These are phyloP conservation scores for Amborella trichopoda DNA, from an alignment of 164 flowering plant genomes.

Conservation along the genomic window DNA sequence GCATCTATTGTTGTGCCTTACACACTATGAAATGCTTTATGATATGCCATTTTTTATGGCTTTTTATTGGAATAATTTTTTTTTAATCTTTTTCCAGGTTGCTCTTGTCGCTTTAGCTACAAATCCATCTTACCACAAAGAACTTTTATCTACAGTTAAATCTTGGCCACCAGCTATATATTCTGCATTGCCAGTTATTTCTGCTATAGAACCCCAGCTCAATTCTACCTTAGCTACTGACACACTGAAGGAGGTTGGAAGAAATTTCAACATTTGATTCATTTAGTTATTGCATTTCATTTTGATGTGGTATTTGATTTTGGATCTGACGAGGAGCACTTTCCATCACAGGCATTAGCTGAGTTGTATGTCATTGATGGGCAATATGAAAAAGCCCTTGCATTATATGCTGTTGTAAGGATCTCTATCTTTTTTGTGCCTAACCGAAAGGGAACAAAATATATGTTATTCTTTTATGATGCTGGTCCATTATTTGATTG, in stretches of 20 bases:
- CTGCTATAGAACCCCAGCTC: constrained; percentile 92
- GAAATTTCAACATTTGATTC: no score
- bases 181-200: constrained; percentile 73
- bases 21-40: neutral
- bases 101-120: constrained; percentile 91
- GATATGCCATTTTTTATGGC: neutral
- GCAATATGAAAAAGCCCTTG: constrained; percentile 79
- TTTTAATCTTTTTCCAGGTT: constrained; percentile 37
- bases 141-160: constrained; percentile 70
- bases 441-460: no score
- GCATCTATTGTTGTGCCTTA: neutral
- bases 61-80: neutral
- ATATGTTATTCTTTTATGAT: no score
- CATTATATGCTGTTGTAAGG: constrained; percentile 96
- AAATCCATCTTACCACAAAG: constrained; percentile 78
- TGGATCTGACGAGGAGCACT: no score
- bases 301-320: no score
- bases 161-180: constrained; percentile 86
- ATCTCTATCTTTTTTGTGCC: no score
- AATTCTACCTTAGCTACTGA: constrained; percentile 85
- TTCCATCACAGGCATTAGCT: constrained; percentile 69
- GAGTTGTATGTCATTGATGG: constrained; percentile 79
- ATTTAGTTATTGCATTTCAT: no score
- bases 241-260: constrained; percentile 80
- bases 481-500: no score